Evolutionary conservation across 2,329 filamentous ascomycete species (phyloP), one percentile per base, ranked within the genome.

Genomic region (Setomelanomma holmii): DNA sequence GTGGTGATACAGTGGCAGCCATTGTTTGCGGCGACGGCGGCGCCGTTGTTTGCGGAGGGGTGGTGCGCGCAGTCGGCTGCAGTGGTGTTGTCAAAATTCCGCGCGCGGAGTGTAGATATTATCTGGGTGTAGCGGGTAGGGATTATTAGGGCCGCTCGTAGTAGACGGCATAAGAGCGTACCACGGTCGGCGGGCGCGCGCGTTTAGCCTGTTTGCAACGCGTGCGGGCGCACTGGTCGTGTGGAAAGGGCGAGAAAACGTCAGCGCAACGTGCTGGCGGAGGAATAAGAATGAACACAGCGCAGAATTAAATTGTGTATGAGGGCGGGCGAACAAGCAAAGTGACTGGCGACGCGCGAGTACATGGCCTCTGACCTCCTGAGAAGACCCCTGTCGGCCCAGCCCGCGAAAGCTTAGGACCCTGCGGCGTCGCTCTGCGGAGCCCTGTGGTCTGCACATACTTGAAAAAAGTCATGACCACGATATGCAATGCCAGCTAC

Each of bases 1-100:
- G 74, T 45, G 74, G 74, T 48, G 73, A 73, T 36, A 36, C 12
- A 6, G 27, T 30, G 47, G 58, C 51, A 11, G 71, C 69, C 72
- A 75, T 75, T 21, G 33, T 14, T 45, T 56, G 57, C 57, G 65
- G 63, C 64, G 42, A 61, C 58, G 64, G 62, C 64, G 50, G 54
- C 53, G 62, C 62, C 62, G 59, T 57, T 46, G 48, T 46, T 39
- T 43, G 53, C 38, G 33, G 27, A 38, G 20, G 51, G 53, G 44
- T 43, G 27, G 57, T 58, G 61, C 49, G 58, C 58, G 43, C 30
- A 46, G 36, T 46, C 45, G 53, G 42, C 49, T 40, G 50, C 20
- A 30, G 45, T 43, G 27, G 46, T 43, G 17, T 20, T n/a, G 36
- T 36, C 22, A 19, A 4, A 11, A 4, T 33, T 36, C 11, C 34